phyloP scores from a whole-genome alignment of 2,329 filamentous ascomycete species.

The Colletotrichum sp. region DNA sequence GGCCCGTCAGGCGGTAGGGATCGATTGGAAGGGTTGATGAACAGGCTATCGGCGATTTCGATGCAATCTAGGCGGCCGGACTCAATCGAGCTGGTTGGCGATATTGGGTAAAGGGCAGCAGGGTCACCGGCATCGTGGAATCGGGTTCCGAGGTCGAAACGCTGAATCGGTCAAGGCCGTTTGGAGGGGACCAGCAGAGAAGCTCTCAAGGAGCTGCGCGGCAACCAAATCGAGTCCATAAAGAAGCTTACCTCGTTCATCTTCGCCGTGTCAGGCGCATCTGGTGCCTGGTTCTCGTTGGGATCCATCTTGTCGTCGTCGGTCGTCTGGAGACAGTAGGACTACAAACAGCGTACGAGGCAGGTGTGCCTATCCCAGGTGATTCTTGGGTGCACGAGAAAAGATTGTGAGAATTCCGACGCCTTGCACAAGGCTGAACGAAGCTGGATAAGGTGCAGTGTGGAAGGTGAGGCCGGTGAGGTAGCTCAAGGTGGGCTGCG shows the following conservation, averaged over 20 bases:
- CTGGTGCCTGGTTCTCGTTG: slow-evolving; percentile 45
- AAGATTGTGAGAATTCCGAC: neutral
- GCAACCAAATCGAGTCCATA: neutral
- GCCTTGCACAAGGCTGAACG: neutral
- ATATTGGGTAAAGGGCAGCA: neutral
- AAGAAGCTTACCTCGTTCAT: slow-evolving; percentile 57
- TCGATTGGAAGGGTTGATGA: neutral
- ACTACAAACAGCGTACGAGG: neutral
- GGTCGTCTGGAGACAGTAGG: neutral
- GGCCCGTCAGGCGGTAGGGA: neutral
- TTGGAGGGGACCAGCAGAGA: neutral
- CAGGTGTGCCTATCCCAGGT: neutral
- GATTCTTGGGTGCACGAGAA: neutral
- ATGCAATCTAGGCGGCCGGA: neutral
- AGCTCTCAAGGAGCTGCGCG: neutral
- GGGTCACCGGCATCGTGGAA: neutral
- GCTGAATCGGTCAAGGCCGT: neutral
- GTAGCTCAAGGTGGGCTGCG: neutral
- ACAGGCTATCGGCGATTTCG: neutral
- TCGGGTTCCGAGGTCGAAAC: neutral
- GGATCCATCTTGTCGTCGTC: slow-evolving; percentile 46
- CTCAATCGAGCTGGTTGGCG: neutral
- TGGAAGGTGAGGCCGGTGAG: neutral
- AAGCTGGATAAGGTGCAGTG: neutral
- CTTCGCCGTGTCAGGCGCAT: slow-evolving; percentile 63